These are phyloP conservation scores for Leccinum subtestaceum DNA, from an alignment of 768 basidiomycete genomes.

Conservation along the genomic window DNA sequence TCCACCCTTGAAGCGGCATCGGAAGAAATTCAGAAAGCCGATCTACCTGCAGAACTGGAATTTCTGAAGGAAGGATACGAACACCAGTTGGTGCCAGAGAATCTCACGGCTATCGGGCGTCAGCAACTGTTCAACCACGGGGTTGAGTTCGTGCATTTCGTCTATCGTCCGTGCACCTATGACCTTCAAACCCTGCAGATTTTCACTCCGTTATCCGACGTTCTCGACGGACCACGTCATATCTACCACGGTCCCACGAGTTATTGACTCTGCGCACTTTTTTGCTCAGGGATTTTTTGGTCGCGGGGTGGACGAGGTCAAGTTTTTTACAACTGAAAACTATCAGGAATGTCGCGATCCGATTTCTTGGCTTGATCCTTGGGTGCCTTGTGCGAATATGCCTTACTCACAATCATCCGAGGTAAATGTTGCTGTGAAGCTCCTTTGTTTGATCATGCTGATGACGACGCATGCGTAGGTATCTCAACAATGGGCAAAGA, in stretches of 20 bases:
- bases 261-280: constrained; percentile 41
- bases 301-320: constrained; percentile 21
- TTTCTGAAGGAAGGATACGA: constrained; percentile 37
- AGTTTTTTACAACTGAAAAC: constrained; percentile 31
- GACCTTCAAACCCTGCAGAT: constrained; percentile 9
- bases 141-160: constrained; percentile 29
- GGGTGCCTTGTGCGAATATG: constrained; percentile 33
- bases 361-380: constrained; percentile 40
- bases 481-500: constrained; percentile 28
- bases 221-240: constrained; percentile 13
- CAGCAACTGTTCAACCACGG: constrained; percentile 41
- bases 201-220: constrained; percentile 20
- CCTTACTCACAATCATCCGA: neutral
- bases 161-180: neutral
- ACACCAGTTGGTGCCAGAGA: constrained; percentile 29
- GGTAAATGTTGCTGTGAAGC: neutral
- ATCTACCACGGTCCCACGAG: constrained; percentile 19
- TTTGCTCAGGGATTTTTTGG: constrained; percentile 42
- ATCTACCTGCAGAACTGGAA: constrained; percentile 32
- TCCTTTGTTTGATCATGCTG: neutral
- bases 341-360: constrained; percentile 24
- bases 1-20: constrained; percentile 27
- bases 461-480: constrained; percentile 1
- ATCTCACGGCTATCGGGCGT: constrained; percentile 37
- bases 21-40: constrained; percentile 23